Evolutionary conservation across 2,329 filamentous ascomycete genomes (phyloP).

Genomic region (Colletotrichum theobromicola): DNA sequence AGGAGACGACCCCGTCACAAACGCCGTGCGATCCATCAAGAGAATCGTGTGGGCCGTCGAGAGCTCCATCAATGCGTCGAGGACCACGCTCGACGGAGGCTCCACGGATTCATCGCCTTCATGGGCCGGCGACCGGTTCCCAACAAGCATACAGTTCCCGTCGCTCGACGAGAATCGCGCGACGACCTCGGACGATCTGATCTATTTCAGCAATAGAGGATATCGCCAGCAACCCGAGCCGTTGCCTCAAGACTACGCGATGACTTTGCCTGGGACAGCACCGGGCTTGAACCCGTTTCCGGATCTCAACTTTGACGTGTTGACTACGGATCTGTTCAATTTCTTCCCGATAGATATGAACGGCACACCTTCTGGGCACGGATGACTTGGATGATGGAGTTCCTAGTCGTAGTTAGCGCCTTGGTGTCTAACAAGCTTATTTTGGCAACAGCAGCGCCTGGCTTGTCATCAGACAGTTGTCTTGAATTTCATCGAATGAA

Average conservation of each 20-base stretch:
- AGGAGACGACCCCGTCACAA: constrained; percentile 32
- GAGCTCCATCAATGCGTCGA: constrained; percentile 25
- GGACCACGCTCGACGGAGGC: not conserved
- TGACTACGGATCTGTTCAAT: constrained; percentile 32
- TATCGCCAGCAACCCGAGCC: not conserved
- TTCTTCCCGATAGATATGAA: constrained; percentile 26
- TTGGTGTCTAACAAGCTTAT: not conserved
- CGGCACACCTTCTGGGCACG: not conserved
- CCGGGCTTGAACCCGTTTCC: not conserved
- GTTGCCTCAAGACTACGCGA: not conserved
- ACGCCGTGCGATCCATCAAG: constrained; percentile 27
- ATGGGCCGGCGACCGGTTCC: constrained; percentile 6
- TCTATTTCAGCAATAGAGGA: constrained; percentile 26
- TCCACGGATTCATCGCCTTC: constrained; percentile 3
- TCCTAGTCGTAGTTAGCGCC: not conserved
- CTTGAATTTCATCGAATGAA: not conserved
- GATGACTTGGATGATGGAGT: not conserved
- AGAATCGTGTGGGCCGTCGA: constrained; percentile 24
- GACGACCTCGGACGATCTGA: constrained; percentile 21
- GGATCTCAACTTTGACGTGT: constrained; percentile 27
- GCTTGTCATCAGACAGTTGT: not conserved
- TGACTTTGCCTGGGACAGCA: not conserved
- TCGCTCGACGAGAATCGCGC: constrained; percentile 22
- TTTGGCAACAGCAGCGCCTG: not conserved
- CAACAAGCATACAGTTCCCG: constrained; percentile 24